Evolutionary conservation across 1,284 basidiomycete species (phyloP).

Genomic region (Tetrapyrgos nigripes): DNA sequence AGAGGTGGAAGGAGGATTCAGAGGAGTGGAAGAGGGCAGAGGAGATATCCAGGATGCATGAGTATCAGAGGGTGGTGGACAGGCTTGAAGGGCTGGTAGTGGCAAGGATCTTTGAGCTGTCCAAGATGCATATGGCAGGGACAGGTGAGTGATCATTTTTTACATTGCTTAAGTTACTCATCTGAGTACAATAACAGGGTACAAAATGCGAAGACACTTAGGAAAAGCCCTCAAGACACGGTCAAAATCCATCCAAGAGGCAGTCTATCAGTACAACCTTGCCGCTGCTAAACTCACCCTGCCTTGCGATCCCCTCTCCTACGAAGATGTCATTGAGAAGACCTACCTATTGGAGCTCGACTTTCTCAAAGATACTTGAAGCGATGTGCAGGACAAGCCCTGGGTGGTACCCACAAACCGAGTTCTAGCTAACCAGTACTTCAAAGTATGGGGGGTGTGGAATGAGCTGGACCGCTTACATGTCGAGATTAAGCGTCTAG

Average conservation of each 20-base stretch:
- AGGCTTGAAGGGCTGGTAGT: slow-evolving; percentile 18
- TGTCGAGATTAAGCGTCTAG: slow-evolving; percentile 27
- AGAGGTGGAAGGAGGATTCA: slow-evolving; percentile 22
- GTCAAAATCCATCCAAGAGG: slow-evolving; percentile 12
- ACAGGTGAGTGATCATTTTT: slow-evolving; percentile 9
- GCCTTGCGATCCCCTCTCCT: background rate
- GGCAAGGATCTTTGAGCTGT: slow-evolving; percentile 4
- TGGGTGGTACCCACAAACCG: slow-evolving; percentile 30
- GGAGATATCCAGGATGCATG: slow-evolving; percentile 15
- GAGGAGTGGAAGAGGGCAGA: slow-evolving; percentile 25
- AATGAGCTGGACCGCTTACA: slow-evolving; percentile 30
- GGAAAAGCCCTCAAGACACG: slow-evolving; percentile 16
- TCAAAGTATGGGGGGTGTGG: slow-evolving; percentile 27
- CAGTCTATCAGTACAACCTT: background rate
- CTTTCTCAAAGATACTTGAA: slow-evolving; percentile 29
- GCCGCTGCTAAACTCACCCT: background rate
- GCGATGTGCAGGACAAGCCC: slow-evolving; percentile 26
- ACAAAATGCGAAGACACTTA: slow-evolving; percentile 22
- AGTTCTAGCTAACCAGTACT: slow-evolving; percentile 16
- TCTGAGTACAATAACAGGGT: slow-evolving; percentile 4
- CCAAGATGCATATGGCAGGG: background rate
- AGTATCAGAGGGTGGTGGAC: slow-evolving; percentile 19
- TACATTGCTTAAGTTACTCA: background rate
- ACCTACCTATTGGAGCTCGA: slow-evolving; percentile 19
- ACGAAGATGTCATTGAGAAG: slow-evolving; percentile 23